A percentile compares a stretch with the other conserved stretches of the same genome.
phyloP scores from a whole-genome alignment of 305 asterid genomes.

The Solanum hybrid region DNA sequence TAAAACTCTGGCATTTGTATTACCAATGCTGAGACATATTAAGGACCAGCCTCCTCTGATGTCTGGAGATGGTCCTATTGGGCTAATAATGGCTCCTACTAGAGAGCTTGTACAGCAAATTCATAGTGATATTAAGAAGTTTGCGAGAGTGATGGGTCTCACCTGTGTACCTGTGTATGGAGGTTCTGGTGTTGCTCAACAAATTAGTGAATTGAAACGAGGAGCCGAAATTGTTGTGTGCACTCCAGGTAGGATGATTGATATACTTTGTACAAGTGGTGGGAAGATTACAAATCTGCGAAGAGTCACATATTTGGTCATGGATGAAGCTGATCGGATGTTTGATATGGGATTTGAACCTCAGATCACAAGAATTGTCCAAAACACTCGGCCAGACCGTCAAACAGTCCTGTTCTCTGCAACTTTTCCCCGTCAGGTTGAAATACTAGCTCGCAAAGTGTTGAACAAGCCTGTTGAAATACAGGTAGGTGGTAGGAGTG shows the following conservation, averaged over 20 bases:
- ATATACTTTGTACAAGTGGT: conserved; percentile 83
- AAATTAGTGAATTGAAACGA: conserved; percentile 90
- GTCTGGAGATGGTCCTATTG: conserved; percentile 95
- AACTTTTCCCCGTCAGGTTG: conserved; percentile 97
- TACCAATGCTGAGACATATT: conserved; percentile 95
- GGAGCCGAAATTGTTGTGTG: conserved; percentile 97
- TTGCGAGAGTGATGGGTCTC: conserved; percentile 68
- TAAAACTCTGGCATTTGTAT: conserved; percentile 89
- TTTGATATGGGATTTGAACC: conserved; percentile 99
- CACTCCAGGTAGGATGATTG: conserved; percentile 98
- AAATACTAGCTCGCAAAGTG: conserved; percentile 86
- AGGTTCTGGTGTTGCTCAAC: conserved; percentile 97
- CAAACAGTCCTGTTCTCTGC: conserved; percentile 96
- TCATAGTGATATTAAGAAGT: conserved; percentile 75
- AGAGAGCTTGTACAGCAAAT: conserved; percentile 98
- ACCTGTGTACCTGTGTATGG: conserved; percentile 93
- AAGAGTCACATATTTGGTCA: conserved; percentile 87
- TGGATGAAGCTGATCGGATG: conserved; percentile 99
- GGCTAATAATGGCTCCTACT: conserved; percentile 94
- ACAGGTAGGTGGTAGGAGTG: conserved; percentile 98
- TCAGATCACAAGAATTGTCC: conserved; percentile 88
- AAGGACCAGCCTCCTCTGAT: conserved; percentile 81
- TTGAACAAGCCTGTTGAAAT: conserved; percentile 81
- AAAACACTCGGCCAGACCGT: conserved; percentile 86
- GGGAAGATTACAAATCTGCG: conserved; percentile 93